Base-by-base conservation (phyloP, 2,329 filamentous ascomycete genomes). In the Trichoderma oligosporum region DNA sequence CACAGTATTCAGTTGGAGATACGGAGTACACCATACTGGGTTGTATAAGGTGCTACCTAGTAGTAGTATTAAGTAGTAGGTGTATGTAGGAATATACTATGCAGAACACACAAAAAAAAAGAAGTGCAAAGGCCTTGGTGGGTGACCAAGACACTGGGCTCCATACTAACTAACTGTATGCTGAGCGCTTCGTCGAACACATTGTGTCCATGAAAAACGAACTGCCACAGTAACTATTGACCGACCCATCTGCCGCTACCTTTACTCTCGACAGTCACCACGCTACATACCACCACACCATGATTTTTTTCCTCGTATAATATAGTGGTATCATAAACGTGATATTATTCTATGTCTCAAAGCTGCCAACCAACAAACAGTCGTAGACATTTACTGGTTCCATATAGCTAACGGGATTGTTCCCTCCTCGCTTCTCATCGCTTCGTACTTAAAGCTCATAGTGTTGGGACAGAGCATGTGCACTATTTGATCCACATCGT, bases 291-390 rank as follows among this genome's bases (percentile, higher is more conserved):
- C 18, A 33, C 14, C 33, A 16, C 39, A 27, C 51, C 29, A 55
- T 38, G n/a, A n/a, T n/a, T n/a, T n/a, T n/a, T n/a, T 12, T 38
- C 31, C 51, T 55, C 51, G 51, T 55, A 55, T 55, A 52, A 33
- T 22, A 11, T 24, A 31, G 31, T 55, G 22, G 51, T 25, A 36
- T 36, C 51, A 14, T 55, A 18, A 29, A 25, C 41, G 31, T 35
- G 18, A 36, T 36, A 18, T n/a, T n/a, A n/a, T 27, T 44, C 42
- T 27, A 27, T 45, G 22, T 45, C 27, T 42, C 33, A 27, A 12
- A 29, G 24, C 44, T 27, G 27, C 27, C 27, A 22, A 20, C 22
- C 16, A 8, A n/a, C n/a, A n/a, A n/a, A n/a, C n/a, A n/a, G n/a
- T n/a, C n/a, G n/a, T n/a, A n/a, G n/a, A n/a, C n/a, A n/a, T n/a